These are phyloP conservation scores for Aspergillus phoenicis DNA, from an alignment of 2,329 filamentous ascomycete species.

Conservation along the genomic window DNA sequence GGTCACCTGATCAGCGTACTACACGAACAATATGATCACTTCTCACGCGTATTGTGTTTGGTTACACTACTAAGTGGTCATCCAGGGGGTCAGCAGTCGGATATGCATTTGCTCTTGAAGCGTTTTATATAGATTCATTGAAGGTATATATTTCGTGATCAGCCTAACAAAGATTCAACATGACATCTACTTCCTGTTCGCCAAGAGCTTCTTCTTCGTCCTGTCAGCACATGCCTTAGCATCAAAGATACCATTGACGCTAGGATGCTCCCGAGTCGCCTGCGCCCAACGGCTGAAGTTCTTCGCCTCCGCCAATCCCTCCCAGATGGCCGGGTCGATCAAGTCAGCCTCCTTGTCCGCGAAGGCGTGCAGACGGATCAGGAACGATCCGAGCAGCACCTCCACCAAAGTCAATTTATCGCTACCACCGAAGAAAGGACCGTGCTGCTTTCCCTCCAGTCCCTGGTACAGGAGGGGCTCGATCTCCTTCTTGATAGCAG, in stretches of 20 bases:
- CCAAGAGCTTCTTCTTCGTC: conserved; percentile 47
- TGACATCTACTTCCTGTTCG: not conserved
- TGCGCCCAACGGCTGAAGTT: conserved; percentile 69
- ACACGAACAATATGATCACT: too few relatives aligned
- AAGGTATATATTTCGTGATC: not conserved
- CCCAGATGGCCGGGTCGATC: conserved; percentile 52
- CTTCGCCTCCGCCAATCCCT: conserved; percentile 56
- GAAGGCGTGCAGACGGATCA: conserved; percentile 62
- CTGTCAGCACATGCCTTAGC: conserved; percentile 51
- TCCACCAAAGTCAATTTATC: conserved; percentile 71
- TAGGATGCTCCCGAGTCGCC: conserved; percentile 62
- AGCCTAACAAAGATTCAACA: not conserved
- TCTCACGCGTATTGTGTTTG: too few relatives aligned
- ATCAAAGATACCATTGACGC: conserved; percentile 66
- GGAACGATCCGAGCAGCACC: conserved; percentile 59
- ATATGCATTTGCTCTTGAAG: too few relatives aligned
- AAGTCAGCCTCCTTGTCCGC: conserved; percentile 55
- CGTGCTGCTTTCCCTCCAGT: conserved; percentile 37
- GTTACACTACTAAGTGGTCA: too few relatives aligned
- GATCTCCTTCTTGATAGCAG: conserved; percentile 66
- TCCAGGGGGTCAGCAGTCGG: too few relatives aligned
- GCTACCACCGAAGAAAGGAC: conserved; percentile 67
- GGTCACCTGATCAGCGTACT: too few relatives aligned
- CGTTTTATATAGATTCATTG: not conserved
- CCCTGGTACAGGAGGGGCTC: conserved; percentile 65